Evolutionary conservation across 1,284 basidiomycete genomes (phyloP), one percentile per base, ranked within the genome.

Genomic region (Puccinia brachypodii): DNA sequence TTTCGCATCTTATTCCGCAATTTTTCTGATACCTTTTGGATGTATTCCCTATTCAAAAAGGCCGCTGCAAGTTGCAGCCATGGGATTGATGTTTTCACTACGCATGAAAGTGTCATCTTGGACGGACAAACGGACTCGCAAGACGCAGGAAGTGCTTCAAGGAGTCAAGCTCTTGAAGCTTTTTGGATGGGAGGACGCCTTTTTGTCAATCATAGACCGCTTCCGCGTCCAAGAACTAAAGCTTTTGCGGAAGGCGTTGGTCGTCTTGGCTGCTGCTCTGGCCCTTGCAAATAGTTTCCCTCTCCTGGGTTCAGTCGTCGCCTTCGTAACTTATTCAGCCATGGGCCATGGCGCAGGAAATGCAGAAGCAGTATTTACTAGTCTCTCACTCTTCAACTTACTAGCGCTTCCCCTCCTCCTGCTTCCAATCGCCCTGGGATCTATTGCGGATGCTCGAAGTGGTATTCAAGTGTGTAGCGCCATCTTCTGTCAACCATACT

Each of bases 151-250:
- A 85, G 56, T 60, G 3, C 87, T 96, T 1, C 91, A 92, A 25
- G 93, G 93, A 0, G 95, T 96, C 90, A 92, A 93, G 84, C 90
- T 96, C 79, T 93, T 96, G 89, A 97, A 96, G 86, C 92, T 92
- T 86, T 94, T 94, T 85, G 90, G 91, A n/a, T 93, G 91, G 92
- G 92, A 92, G 86, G 84, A 90, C 2, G 92, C 94, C 0, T 94
- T 94, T 87, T 88, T 89, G 7, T 83, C 87, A 31, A 83, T 92
- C 74, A 90, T 96, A 58, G 89, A 89, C 44, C 90, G 90, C 36
- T 92, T 92, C 85, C 90, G 95, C 69, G 88, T 88, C 60, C 90
- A 90, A 83, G 96, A 97, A 87, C 90, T 95, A 58, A 90, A 90
- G 25, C 92, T 93, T 84, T 91, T 96, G 76, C 91, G 94, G 58